Conservation (phyloP, 306 rosid species). For the Gillenia trifoliata region DNA sequence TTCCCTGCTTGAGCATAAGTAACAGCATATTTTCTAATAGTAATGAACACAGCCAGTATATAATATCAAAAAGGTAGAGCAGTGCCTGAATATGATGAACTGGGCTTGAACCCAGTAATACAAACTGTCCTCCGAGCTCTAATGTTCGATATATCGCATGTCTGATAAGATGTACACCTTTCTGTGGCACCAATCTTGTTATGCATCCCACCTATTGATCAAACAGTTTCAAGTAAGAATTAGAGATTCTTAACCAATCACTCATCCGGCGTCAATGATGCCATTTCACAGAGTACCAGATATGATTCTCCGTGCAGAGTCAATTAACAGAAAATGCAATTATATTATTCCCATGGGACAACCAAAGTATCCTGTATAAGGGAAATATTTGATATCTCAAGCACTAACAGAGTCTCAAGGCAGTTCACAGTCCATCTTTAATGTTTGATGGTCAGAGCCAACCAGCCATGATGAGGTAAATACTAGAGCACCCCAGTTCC, state of each 20-base stretch:
- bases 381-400: background rate
- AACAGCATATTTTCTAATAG: background rate
- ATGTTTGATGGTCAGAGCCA: no score
- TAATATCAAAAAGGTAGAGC: background rate
- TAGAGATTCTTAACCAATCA: slow-evolving; percentile 18
- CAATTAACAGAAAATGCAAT: background rate
- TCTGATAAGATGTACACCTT: slow-evolving; percentile 94
- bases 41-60: background rate
- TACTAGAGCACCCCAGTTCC: no score
- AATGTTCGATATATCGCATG: slow-evolving; percentile 83
- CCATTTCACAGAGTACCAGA: background rate
- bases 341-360: background rate
- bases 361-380: background rate
- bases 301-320: background rate
- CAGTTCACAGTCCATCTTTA: no score
- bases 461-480: no score
- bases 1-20: background rate
- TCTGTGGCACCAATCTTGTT: slow-evolving; percentile 97
- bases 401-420: background rate
- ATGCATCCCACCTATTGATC: slow-evolving; percentile 82
- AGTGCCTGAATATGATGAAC: slow-evolving; percentile 83
- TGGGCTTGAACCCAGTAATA: slow-evolving; percentile 95
- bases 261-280: background rate
- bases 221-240: slow-evolving; percentile 6
- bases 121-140: slow-evolving; percentile 92